Percentiles rank a stretch among this genome's conserved stretches.
Conservation (phyloP, 2,329 filamentous ascomycete species). For the Atkinsonella texensis region DNA sequence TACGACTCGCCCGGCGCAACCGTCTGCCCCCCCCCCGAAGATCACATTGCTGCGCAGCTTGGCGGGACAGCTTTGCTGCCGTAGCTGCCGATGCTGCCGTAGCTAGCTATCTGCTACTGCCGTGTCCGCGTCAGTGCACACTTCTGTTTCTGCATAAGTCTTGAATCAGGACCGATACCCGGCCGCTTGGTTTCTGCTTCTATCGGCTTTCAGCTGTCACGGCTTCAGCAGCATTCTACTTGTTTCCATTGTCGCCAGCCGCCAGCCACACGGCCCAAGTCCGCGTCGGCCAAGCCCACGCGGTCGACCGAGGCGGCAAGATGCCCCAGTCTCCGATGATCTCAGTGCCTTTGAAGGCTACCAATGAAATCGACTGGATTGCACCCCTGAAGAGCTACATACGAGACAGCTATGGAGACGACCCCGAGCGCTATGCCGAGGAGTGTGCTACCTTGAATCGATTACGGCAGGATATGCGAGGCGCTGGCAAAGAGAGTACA, state of each 20-base stretch:
- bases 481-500: constrained; percentile 91
- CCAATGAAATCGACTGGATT: constrained; percentile 98
- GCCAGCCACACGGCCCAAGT: background rate
- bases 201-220: background rate
- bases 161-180: background rate
- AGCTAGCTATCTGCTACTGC: constrained; percentile 2
- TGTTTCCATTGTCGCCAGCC: background rate
- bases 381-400: constrained; percentile 88
- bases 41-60: background rate
- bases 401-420: constrained; percentile 84
- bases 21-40: background rate
- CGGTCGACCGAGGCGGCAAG: constrained; percentile 6
- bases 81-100: constrained; percentile 1
- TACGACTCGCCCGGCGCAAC: background rate
- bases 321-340: constrained; percentile 93
- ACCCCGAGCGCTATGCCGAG: constrained; percentile 89
- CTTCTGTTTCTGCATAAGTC: background rate
- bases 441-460: constrained; percentile 93
- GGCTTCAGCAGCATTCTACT: background rate
- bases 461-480: constrained; percentile 94
- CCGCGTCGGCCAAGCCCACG: background rate
- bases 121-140: background rate
- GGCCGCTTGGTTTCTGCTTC: background rate
- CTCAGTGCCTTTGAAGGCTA: constrained; percentile 81
- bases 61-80: constrained; percentile 3